Evolutionary conservation across 1,284 basidiomycete species (phyloP).

Genomic region (Boletellus dicymbophilus): DNA sequence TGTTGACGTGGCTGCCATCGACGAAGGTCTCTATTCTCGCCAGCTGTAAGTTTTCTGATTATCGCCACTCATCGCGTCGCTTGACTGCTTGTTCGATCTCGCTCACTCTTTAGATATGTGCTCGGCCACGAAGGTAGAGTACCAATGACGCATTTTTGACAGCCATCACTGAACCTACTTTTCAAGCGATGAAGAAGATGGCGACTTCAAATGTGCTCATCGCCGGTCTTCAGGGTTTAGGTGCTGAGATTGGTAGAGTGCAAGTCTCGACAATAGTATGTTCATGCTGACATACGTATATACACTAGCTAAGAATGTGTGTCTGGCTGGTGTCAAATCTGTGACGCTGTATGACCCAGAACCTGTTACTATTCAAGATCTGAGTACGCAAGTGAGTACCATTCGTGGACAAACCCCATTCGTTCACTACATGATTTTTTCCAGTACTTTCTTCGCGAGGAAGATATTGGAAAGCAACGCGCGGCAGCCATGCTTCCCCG

Average conservation of each 20-base stretch:
- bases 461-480: conserved; percentile 87
- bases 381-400: conserved; percentile 83
- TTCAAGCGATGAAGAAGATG: conserved; percentile 98
- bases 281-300: conserved; percentile 11
- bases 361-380: conserved; percentile 83
- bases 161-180: conserved; percentile 4
- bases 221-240: conserved; percentile 91
- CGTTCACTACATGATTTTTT: conserved; percentile 7
- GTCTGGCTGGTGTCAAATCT: conserved; percentile 96
- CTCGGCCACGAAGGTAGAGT: conserved; percentile 89
- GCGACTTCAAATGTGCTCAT: conserved; percentile 95
- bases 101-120: conserved; percentile 71
- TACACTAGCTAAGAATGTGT: conserved; percentile 90
- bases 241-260: conserved; percentile 89
- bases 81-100: conserved; percentile 22
- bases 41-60: conserved; percentile 74
- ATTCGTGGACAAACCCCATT: background rate
- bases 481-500: conserved; percentile 89
- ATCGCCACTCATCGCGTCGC: conserved; percentile 14
- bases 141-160: background rate
- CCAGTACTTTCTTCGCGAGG: conserved; percentile 92
- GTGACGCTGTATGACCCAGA: conserved; percentile 97
- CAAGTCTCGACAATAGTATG: conserved; percentile 6
- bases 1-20: conserved; percentile 81
- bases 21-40: conserved; percentile 94